phyloP scores from a whole-genome alignment of 1,284 basidiomycete genomes.

The Lentinus polychrous region DNA sequence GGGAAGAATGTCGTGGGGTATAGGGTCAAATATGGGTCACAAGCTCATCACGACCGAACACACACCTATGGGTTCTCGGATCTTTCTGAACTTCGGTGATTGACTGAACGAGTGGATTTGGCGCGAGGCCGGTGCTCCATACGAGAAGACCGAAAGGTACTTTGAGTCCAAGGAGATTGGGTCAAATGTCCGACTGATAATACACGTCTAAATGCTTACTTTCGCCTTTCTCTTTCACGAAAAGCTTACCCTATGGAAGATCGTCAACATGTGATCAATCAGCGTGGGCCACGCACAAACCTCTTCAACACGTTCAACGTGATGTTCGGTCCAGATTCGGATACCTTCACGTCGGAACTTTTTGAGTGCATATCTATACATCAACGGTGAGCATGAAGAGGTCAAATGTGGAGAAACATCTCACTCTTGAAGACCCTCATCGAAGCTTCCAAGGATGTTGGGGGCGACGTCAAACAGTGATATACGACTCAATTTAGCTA shows the following conservation, averaged over 20 bases:
- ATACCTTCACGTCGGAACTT: slow-evolving; percentile 78
- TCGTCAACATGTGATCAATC: slow-evolving; percentile 7
- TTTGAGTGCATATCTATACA: slow-evolving; percentile 56
- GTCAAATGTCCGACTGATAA: slow-evolving; percentile 6
- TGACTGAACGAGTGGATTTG: slow-evolving; percentile 68
- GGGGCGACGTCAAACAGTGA: slow-evolving; percentile 79
- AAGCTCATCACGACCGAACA: slow-evolving; percentile 3
- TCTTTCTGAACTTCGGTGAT: slow-evolving; percentile 60
- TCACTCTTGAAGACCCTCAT: slow-evolving; percentile 61
- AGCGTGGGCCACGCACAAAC: slow-evolving; percentile 28
- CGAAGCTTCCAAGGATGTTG: slow-evolving; percentile 76
- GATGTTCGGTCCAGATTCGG: slow-evolving; percentile 67
- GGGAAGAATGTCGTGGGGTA: not conserved
- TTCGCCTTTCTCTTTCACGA: slow-evolving; percentile 61
- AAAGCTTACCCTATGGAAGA: slow-evolving; percentile 40
- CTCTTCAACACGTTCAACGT: slow-evolving; percentile 72
- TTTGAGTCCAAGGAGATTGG: slow-evolving; percentile 21
- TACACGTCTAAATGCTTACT: slow-evolving; percentile 23
- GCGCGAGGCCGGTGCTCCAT: slow-evolving; percentile 80
- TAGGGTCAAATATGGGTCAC: slow-evolving; percentile 4
- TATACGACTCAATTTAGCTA: slow-evolving; percentile 60
- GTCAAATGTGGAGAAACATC: slow-evolving; percentile 16
- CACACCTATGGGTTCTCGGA: slow-evolving; percentile 50
- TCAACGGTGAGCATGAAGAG: slow-evolving; percentile 1
- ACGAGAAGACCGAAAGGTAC: slow-evolving; percentile 79